Percentiles rank a stretch among this genome's conserved stretches.
These are phyloP conservation scores for Actinidia chinensis DNA, from an alignment of 179 eudicot species.

Conservation along the genomic window DNA sequence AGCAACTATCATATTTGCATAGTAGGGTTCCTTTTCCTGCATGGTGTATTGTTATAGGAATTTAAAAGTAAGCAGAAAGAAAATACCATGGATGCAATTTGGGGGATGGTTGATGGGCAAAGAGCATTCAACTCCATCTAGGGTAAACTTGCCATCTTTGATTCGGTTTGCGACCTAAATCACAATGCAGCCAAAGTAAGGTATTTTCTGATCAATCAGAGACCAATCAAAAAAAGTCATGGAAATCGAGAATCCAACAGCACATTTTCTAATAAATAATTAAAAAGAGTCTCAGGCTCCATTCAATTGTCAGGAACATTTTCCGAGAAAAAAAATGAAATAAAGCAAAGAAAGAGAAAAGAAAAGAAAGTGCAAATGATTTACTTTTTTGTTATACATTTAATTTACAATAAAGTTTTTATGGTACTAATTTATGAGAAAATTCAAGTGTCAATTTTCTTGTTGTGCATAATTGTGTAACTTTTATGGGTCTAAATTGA, in stretches of 20 bases:
- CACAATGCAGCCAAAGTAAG: conserved; percentile 86
- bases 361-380: too few relatives aligned
- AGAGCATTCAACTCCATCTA: conserved; percentile 64
- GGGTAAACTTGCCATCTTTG: conserved; percentile 80
- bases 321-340: neutral
- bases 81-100: conserved; percentile 85
- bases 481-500: too few relatives aligned
- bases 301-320: neutral
- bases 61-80: neutral
- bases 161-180: conserved; percentile 98
- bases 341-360: too few relatives aligned
- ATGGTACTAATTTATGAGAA: too few relatives aligned
- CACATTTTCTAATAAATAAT: neutral
- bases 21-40: too few relatives aligned
- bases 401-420: too few relatives aligned
- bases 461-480: too few relatives aligned
- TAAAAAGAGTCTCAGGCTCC: too few relatives aligned
- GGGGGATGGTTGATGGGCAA: conserved; percentile 83
- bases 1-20: too few relatives aligned
- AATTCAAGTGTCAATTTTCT: too few relatives aligned
- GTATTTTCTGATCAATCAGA: conserved; percentile 20
- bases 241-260: neutral
- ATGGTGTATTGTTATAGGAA: too few relatives aligned
- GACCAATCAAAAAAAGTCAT: neutral
- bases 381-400: too few relatives aligned